A percentile compares a stretch with the other conserved stretches of the same genome.
These are phyloP conservation scores for Sanghuangporus baumii DNA, from an alignment of 1,284 basidiomycete genomes.

Conservation along the genomic window DNA sequence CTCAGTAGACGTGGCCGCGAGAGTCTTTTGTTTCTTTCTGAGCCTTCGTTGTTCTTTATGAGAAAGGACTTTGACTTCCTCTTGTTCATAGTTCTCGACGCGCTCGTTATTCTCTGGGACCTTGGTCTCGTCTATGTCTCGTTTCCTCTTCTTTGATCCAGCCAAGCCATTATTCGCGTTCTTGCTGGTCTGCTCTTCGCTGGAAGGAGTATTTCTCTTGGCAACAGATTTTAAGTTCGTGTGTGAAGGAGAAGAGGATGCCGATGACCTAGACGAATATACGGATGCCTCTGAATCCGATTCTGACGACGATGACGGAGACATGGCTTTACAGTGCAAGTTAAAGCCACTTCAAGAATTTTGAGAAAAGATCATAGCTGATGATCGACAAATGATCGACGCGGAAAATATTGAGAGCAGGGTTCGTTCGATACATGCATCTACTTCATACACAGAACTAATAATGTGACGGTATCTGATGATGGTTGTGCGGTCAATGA, in stretches of 20 bases:
- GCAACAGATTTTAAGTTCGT: slow-evolving; percentile 1
- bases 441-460: not conserved
- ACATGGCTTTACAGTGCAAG: not conserved
- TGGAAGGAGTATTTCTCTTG: not conserved
- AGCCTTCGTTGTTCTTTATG: slow-evolving; percentile 52
- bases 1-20: not conserved
- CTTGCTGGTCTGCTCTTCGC: not conserved
- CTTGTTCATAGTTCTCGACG: slow-evolving; percentile 1
- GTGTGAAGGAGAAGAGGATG: slow-evolving; percentile 3
- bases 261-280: not conserved
- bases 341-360: not conserved
- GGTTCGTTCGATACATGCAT: not conserved
- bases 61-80: slow-evolving; percentile 47
- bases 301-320: not conserved
- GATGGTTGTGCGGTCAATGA: not conserved
- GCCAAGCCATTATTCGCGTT: not conserved
- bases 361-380: not conserved
- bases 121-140: not conserved
- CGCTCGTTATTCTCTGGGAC: not conserved
- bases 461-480: not conserved
- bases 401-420: not conserved
- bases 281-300: not conserved
- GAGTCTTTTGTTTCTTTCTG: slow-evolving; percentile 16
- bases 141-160: slow-evolving; percentile 2
- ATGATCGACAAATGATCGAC: not conserved